These are phyloP conservation scores for Brettanomyces bruxellensis DNA, from an alignment of 805 yeast genomes.

Conservation along the genomic window DNA sequence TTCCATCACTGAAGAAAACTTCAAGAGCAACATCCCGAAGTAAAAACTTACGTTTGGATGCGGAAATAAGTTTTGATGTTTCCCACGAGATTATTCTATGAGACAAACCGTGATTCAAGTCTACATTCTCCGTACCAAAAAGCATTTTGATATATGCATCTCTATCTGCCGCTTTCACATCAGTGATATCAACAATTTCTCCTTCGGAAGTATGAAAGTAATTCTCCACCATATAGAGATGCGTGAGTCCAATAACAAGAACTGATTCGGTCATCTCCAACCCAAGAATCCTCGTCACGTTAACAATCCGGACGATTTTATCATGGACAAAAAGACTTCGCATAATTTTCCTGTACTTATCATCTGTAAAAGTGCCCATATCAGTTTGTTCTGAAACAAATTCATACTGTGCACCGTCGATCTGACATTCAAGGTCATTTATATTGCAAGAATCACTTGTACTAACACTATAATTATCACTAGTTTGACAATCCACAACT, in stretches of 20 bases:
- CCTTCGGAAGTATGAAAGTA: conserved; percentile 48
- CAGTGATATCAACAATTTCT: conserved; percentile 55
- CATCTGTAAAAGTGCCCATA: conserved; percentile 38
- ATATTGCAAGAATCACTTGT: neutral
- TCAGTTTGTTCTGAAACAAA: conserved; percentile 32
- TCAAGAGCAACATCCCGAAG: conserved; percentile 78
- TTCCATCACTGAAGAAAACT: conserved; percentile 64
- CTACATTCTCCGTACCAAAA: conserved; percentile 10
- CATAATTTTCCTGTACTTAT: conserved; percentile 65
- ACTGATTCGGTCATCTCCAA: conserved; percentile 71
- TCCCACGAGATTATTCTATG: conserved; percentile 56
- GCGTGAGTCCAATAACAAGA: conserved; percentile 56
- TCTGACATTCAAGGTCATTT: conserved; percentile 7
- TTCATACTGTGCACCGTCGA: conserved; percentile 26
- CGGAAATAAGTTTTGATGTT: conserved; percentile 46
- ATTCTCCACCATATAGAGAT: conserved; percentile 60
- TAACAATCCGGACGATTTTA: conserved; percentile 61
- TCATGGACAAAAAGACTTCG: conserved; percentile 65
- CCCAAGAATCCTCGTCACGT: conserved; percentile 67
- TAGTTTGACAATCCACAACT: neutral
- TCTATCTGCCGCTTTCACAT: conserved; percentile 51
- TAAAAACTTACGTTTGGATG: conserved; percentile 67
- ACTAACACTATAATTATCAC: neutral
- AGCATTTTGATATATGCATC: conserved; percentile 66
- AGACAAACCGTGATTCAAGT: neutral